Evolutionary conservation across 441 rosid genomes (phyloP).

Genomic region (Daphne laureola): DNA sequence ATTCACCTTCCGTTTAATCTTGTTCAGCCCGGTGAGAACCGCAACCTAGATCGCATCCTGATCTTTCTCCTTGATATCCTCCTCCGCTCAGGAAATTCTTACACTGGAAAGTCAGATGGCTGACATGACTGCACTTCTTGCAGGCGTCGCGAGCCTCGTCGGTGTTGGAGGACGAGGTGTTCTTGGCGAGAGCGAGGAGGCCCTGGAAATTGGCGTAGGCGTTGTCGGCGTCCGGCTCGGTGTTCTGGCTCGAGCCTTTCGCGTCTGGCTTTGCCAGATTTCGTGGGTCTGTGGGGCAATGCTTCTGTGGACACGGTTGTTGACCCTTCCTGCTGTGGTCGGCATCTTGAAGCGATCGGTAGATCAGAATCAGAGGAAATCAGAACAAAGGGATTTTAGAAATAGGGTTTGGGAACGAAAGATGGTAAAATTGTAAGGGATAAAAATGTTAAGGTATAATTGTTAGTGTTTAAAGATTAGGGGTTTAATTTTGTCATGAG

Average conservation of each 20-base stretch:
- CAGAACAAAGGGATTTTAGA: neutral
- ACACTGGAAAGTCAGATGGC: slow-evolving; percentile 85
- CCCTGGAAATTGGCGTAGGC: slow-evolving; percentile 80
- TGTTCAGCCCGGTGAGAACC: slow-evolving; percentile 57
- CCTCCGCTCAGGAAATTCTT: slow-evolving; percentile 79
- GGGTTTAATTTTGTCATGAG: too few species aligned
- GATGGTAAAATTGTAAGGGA: too few species aligned
- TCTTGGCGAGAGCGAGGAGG: slow-evolving; percentile 73
- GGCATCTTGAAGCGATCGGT: slow-evolving; percentile 52
- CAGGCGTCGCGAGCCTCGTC: slow-evolving; percentile 89
- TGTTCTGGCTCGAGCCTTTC: slow-evolving; percentile 30
- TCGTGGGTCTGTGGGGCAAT: slow-evolving; percentile 96
- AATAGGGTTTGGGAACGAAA: neutral
- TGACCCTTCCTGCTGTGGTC: slow-evolving; percentile 94
- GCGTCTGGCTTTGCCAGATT: slow-evolving; percentile 91
- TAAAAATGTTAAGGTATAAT: too few species aligned
- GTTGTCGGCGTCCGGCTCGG: slow-evolving; percentile 62
- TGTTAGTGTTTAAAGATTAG: too few species aligned
- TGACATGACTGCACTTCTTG: slow-evolving; percentile 87
- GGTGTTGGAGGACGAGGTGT: slow-evolving; percentile 54
- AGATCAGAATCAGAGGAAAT: slow-evolving; percentile 11
- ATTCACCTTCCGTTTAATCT: slow-evolving; percentile 40
- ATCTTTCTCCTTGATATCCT: slow-evolving; percentile 55
- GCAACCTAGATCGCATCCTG: slow-evolving; percentile 51
- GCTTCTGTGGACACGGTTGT: slow-evolving; percentile 95